Evolutionary conservation across 257 asterid genomes (phyloP).

Genomic region (Ehretia macrophylla): DNA sequence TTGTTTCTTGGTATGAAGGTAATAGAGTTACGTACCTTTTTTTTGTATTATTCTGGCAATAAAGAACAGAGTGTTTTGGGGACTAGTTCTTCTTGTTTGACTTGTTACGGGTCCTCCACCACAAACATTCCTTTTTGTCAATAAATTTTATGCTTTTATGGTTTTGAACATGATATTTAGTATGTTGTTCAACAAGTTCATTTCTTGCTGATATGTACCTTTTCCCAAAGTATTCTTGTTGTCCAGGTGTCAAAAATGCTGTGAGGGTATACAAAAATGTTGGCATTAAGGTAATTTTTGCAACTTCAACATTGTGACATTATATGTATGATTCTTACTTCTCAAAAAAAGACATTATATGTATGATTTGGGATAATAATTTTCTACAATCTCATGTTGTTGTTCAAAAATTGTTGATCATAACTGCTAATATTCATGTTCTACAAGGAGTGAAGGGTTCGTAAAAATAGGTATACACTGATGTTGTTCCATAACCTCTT

Average conservation of each 20-base stretch:
- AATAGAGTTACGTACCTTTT: neutral
- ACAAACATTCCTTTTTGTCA: neutral
- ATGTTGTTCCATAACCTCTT: too few species aligned
- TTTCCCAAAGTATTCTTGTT: constrained; percentile 83
- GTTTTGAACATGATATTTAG: neutral
- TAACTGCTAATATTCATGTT: too few species aligned
- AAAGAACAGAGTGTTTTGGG: too few species aligned
- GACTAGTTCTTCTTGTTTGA: neutral
- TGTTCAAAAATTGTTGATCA: too few species aligned
- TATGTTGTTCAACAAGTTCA: constrained; percentile 1
- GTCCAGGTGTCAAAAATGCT: constrained; percentile 95
- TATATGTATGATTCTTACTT: neutral
- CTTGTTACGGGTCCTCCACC: too few species aligned
- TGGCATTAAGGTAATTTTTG: constrained; percentile 84
- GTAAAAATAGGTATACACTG: too few species aligned
- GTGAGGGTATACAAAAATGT: constrained; percentile 76
- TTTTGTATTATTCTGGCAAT: neutral
- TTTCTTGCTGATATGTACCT: constrained; percentile 6
- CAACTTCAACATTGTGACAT: constrained; percentile 3
- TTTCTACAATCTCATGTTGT: too few species aligned
- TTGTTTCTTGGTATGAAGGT: constrained; percentile 92
- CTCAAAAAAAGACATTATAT: too few species aligned
- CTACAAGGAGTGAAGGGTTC: too few species aligned
- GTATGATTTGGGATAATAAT: too few species aligned
- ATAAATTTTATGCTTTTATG: too few species aligned